phyloP scores from a whole-genome alignment of 306 rosid genomes.

The Trifolium dubium region DNA sequence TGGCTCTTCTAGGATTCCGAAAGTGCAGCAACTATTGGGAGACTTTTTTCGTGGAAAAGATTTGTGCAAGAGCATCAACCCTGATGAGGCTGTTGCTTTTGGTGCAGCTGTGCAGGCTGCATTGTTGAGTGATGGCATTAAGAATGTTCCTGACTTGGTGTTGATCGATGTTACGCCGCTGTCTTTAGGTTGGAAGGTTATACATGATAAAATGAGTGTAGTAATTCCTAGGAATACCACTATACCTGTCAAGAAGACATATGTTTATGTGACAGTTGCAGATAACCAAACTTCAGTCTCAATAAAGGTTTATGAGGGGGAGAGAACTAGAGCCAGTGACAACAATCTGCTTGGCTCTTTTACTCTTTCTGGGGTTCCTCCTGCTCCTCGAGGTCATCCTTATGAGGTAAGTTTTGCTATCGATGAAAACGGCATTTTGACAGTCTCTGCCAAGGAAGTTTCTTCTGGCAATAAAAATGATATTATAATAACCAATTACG shows the following conservation, averaged over 20 bases:
- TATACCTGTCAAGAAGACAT: neutral
- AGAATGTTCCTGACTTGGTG: neutral
- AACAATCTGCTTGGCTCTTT: neutral
- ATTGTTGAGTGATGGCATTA: neutral
- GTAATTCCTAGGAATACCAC: slow-evolving; percentile 18
- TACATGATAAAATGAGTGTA: neutral
- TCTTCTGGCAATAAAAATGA: too few species aligned
- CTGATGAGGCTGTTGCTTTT: slow-evolving; percentile 1
- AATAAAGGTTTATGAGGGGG: slow-evolving; percentile 50
- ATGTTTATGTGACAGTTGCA: fast-evolving
- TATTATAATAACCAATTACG: too few species aligned
- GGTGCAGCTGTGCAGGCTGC: slow-evolving; percentile 12
- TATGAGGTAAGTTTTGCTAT: too few species aligned
- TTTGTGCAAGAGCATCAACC: slow-evolving; percentile 7
- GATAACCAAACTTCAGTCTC: neutral
- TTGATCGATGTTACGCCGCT: slow-evolving; percentile 16
- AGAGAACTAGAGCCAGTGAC: neutral
- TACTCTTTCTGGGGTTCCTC: neutral
- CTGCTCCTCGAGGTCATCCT: too few species aligned
- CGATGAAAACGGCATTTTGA: too few species aligned
- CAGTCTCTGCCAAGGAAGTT: too few species aligned
- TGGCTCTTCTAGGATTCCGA: slow-evolving; percentile 59
- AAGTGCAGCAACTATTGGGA: slow-evolving; percentile 55
- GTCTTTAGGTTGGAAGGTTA: neutral
- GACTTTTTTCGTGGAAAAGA: slow-evolving; percentile 49